Base-by-base conservation (phyloP, 2,329 filamentous ascomycete genomes). In the Pseudogymnoascus pannorum region DNA sequence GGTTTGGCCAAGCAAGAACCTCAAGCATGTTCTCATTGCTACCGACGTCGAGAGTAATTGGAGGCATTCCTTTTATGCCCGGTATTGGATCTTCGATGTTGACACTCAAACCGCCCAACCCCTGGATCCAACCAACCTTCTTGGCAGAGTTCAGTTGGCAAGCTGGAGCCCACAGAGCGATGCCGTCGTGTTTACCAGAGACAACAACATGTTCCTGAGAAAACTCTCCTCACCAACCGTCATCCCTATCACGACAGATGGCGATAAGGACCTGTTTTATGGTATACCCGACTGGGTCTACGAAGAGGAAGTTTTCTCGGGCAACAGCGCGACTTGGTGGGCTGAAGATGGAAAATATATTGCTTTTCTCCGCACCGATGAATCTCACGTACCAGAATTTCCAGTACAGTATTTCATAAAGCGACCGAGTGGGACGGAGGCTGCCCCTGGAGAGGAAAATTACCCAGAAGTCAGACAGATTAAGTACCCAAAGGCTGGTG, bases 281-380 rank as follows among this genome's bases (percentile, higher is more conserved):
- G 94, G 94, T 16, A 85, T 97, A 18, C 94, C 94, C 0, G 95
- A 99, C 73, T 99, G 94, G 94, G 94, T 97, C 0, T 96, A 96
- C 69, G 91, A 95, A 71, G 80, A 82, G 67, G 91, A 96, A 73
- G 91, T 96, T 2, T 90, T 97, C 64, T 74, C 78, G 12, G 87
- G 84, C 1, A 89, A 90, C 67, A 91, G 84, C 64, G 93, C 90
- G 4, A 95, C 92, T 1, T 99, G 95, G 94, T 99, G 92, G 92
- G 93, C 91, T 33, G 82, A 87, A 35, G 91, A 95, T 72, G 94
- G 92, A 59, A 88, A 91, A 68, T 96, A 89, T 71, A 76, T 99
- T 62, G 91, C 94, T 20, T 99, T 96, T 73, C 78, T 99, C 63
- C 87, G 92, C 29, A 99, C 94, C 5, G 94, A 99, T 72, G 95